phyloP scores from a whole-genome alignment of 495 filamentous ascomycete species.

The Baudoinia panamericana region DNA sequence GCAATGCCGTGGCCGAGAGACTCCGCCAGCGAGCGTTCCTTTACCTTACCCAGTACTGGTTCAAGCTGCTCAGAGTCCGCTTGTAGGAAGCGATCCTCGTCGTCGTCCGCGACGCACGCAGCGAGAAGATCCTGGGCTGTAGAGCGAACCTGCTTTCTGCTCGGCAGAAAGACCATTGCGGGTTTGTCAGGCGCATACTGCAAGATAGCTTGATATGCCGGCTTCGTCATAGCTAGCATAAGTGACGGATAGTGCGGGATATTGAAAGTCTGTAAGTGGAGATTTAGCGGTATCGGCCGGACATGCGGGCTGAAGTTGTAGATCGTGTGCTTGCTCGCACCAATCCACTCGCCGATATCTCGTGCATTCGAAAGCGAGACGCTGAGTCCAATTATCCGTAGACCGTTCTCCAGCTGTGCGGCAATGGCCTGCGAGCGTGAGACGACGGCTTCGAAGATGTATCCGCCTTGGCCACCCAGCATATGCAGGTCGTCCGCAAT shows the following conservation, averaged over 20 bases:
- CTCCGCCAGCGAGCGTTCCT: conserved; percentile 77
- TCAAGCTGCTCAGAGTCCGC: conserved; percentile 64
- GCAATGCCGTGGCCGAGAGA: conserved; percentile 92
- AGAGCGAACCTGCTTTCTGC: conserved; percentile 75
- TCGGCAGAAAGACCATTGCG: conserved; percentile 81
- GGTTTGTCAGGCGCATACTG: conserved; percentile 79
- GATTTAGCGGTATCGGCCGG: conserved; percentile 74
- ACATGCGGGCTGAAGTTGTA: conserved; percentile 96
- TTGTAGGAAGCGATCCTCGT: conserved; percentile 88
- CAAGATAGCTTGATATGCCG: conserved; percentile 72
- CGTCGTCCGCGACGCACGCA: conserved; percentile 72
- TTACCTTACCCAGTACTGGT: conserved; percentile 66
- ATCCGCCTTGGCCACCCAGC: conserved; percentile 80
- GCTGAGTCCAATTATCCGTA: conserved; percentile 83
- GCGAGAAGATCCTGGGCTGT: conserved; percentile 82
- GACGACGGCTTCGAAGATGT: conserved; percentile 88
- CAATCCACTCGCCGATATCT: conserved; percentile 96
- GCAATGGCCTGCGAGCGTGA: conserved; percentile 96
- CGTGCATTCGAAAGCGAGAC: conserved; percentile 86
- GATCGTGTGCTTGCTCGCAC: conserved; percentile 94
- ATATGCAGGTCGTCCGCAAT: conserved; percentile 95
- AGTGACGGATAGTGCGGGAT: conserved; percentile 95
- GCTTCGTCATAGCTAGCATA: conserved; percentile 97
- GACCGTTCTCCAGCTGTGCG: conserved; percentile 65
- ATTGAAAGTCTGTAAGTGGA: conserved; percentile 89